Percentiles rank a stretch among this genome's conserved stretches.
phyloP scores from a whole-genome alignment of 495 filamentous ascomycete genomes.

The Penicillium dipodomyicola region DNA sequence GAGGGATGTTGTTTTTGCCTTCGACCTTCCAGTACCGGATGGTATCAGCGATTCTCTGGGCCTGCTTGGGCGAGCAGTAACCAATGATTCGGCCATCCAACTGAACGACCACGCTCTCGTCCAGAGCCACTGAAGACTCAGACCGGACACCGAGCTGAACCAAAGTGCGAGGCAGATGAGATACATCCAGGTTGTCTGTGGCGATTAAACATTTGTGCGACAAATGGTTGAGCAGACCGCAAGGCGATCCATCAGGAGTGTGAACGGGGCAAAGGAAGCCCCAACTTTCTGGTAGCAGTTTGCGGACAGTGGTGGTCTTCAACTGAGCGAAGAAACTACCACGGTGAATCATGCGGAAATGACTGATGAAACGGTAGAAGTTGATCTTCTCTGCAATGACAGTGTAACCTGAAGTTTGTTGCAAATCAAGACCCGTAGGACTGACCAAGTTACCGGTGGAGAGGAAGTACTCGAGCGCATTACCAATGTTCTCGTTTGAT shows the following conservation, averaged over 20 bases:
- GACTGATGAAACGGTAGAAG: constrained; percentile 97
- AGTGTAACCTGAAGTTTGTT: constrained; percentile 90
- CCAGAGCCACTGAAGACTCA: constrained; percentile 67
- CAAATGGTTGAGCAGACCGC: constrained; percentile 92
- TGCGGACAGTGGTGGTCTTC: constrained; percentile 95
- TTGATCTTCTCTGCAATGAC: constrained; percentile 99
- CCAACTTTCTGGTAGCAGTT: constrained; percentile 95
- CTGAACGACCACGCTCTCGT: constrained; percentile 82
- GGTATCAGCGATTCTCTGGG: constrained; percentile 73
- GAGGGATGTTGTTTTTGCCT: constrained; percentile 77
- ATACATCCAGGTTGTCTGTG: constrained; percentile 66
- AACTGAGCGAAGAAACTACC: constrained; percentile 97
- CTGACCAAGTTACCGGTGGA: constrained; percentile 93
- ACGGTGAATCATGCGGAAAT: constrained; percentile 98
- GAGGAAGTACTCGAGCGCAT: constrained; percentile 86
- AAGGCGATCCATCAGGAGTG: constrained; percentile 93
- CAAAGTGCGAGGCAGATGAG: constrained; percentile 66
- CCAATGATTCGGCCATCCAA: constrained; percentile 87
- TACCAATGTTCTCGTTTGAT: constrained; percentile 84
- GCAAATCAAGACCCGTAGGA: constrained; percentile 86
- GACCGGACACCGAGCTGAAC: constrained; percentile 73
- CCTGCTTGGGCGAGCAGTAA: constrained; percentile 81
- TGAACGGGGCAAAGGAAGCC: constrained; percentile 96
- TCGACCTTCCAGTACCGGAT: constrained; percentile 95
- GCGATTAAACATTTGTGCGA: constrained; percentile 91